Base-by-base conservation (phyloP, 2,329 filamentous ascomycete genomes). In the Hypoxylon sp. region DNA sequence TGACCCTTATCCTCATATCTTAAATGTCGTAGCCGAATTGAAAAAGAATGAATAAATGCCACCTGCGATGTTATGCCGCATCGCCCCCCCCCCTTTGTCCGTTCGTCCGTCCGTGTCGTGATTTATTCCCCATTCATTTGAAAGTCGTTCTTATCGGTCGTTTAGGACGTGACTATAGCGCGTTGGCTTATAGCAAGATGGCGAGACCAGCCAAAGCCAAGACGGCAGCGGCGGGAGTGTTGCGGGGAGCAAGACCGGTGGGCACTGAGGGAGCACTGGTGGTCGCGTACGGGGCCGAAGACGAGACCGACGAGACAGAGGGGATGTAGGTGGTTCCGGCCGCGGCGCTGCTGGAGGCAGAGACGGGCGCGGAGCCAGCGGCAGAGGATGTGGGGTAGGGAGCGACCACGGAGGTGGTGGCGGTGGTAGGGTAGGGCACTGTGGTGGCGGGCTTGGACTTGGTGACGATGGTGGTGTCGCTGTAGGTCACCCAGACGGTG, bases 391-490 rank as follows among this genome's bases (percentile, higher is more conserved):
- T 11, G 46, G 59, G n/a, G 43, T 57, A 26, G 56, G 62, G 9
- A 55, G 57, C 36, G 40, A 26, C 21, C 51, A 55, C 40, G 37
- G 30, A 23, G 7, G 35, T 23, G 11, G 50, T 47, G 9, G 47
- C 15, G 3, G 63, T 62, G 19, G 61, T 63, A 8, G 63, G 57
- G 19, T 53, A 41, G 7, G 52, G 31, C 29, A 64, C 46, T 9
- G 61, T 64, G 7, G 62, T 61, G 1, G 61, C 51, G 2, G 56
- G 29, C 38, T 60, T 64, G n/a, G 64, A 46, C 42, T 61, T 53
- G 31, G 68, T 70, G 16, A 73, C 62, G 32, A 70, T 55, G 42
- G 70, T 69, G 23, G 71, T 68, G 37, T 51, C 56, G 46, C 64
- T 65, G 44, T 65, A 59, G 16, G 67, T 67, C 26, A 68, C 55